Conservation (phyloP, 202 grass and related monocot species). For the Alloteropsis angusta region DNA sequence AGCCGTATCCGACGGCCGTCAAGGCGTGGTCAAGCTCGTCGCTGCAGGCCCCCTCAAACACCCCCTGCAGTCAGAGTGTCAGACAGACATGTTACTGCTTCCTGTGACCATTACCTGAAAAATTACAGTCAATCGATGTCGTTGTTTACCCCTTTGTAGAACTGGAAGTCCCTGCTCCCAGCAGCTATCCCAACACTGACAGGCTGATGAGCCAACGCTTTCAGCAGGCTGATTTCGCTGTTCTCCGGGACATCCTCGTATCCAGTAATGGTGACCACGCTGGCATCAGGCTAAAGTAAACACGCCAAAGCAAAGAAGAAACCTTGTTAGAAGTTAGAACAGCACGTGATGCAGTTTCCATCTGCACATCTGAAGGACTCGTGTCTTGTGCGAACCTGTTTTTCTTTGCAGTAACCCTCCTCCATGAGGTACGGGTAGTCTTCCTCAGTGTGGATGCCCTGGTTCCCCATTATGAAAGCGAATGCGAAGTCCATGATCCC, state of each 20-base stretch:
- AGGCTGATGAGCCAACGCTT: conserved; percentile 60
- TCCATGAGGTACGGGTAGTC: conserved; percentile 83
- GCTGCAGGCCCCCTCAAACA: conserved; percentile 63
- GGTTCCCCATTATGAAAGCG: conserved; percentile 55
- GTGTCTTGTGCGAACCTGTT: conserved; percentile 34
- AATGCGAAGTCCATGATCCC: conserved; percentile 76
- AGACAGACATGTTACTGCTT: background rate
- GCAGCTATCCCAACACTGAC: conserved; percentile 65
- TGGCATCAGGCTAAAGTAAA: conserved; percentile 43
- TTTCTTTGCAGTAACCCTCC: conserved; percentile 53
- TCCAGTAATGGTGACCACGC: conserved; percentile 44
- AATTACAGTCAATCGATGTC: background rate
- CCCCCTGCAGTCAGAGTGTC: conserved; percentile 37
- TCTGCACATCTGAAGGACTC: background rate
- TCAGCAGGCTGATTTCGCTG: conserved; percentile 52
- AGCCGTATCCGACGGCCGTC: conserved; percentile 68
- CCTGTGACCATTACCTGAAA: background rate
- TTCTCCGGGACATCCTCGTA: conserved; percentile 70
- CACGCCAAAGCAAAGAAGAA: background rate
- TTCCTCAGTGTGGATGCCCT: conserved; percentile 45
- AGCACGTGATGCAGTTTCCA: background rate
- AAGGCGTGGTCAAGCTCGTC: conserved; percentile 49
- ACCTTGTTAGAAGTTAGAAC: conserved; percentile 10
- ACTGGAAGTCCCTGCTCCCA: conserved; percentile 59
- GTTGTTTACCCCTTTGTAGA: conserved; percentile 67